phyloP scores from a whole-genome alignment of 2,329 filamentous ascomycete species.

The Celoporthe dispersa region DNA sequence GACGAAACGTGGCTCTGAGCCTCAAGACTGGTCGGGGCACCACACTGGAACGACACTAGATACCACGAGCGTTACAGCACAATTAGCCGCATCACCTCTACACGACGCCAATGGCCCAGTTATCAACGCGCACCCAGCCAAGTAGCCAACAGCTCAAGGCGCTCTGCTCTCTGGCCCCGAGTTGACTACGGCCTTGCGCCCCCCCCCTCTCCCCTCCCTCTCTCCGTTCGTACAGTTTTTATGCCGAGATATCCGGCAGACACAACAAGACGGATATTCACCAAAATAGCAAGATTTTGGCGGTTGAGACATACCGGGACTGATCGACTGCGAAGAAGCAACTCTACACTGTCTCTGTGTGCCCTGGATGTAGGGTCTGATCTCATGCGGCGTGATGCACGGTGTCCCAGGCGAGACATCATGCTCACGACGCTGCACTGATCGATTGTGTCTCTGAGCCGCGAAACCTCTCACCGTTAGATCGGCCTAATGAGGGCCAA shows the following conservation, averaged over 20 bases:
- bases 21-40: not conserved
- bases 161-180: too few relatives aligned
- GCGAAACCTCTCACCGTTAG: not conserved
- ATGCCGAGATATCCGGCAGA: not conserved
- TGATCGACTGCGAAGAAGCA: not conserved
- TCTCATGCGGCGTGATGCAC: not conserved
- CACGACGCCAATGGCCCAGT: not conserved
- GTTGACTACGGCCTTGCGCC: too few relatives aligned
- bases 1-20: conserved; percentile 9
- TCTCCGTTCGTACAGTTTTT: not conserved
- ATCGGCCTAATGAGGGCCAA: not conserved
- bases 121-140: not conserved
- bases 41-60: not conserved
- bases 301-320: not conserved
- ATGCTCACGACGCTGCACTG: not conserved
- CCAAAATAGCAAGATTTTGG: not conserved
- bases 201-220: too few relatives aligned
- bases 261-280: not conserved
- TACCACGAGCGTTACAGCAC: not conserved
- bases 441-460: not conserved
- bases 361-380: not conserved
- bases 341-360: not conserved
- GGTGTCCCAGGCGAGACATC: not conserved
- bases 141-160: too few relatives aligned
- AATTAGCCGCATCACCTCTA: not conserved